phyloP scores from a whole-genome alignment of 1,284 basidiomycete genomes.

The Uromyces viciae-fabae region DNA sequence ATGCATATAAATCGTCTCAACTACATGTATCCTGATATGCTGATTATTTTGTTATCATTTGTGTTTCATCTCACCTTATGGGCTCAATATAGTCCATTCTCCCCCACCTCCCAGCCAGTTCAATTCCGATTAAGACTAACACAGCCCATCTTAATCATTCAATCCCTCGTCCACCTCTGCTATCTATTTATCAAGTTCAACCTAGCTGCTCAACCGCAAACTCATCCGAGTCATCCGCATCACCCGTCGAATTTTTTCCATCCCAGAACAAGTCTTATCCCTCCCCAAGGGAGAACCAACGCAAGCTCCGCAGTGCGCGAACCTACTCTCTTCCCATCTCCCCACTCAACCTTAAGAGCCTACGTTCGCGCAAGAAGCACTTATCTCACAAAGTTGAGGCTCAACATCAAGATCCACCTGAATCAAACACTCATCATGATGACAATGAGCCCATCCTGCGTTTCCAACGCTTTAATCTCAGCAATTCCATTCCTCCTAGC shows the following conservation, averaged over 20 bases:
- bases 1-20: too few species aligned
- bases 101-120: constrained; percentile 1
- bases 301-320: constrained; percentile 14
- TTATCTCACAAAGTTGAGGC: background rate
- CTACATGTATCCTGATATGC: too few species aligned
- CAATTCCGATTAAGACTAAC: background rate
- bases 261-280: background rate
- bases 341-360: background rate
- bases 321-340: background rate
- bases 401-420: background rate
- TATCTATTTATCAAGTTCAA: constrained; percentile 6
- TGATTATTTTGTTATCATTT: background rate
- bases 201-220: background rate
- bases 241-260: background rate
- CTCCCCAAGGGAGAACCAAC: background rate
- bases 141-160: background rate
- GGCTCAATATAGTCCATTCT: background rate
- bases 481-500: background rate
- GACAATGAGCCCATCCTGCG: background rate
- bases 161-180: background rate
- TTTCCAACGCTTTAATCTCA: constrained; percentile 10
- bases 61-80: background rate
- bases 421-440: constrained; percentile 1
- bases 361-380: background rate
- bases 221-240: background rate